Base-by-base conservation (phyloP, 1,139 yeast species). In the Blastobotrys proliferans region DNA sequence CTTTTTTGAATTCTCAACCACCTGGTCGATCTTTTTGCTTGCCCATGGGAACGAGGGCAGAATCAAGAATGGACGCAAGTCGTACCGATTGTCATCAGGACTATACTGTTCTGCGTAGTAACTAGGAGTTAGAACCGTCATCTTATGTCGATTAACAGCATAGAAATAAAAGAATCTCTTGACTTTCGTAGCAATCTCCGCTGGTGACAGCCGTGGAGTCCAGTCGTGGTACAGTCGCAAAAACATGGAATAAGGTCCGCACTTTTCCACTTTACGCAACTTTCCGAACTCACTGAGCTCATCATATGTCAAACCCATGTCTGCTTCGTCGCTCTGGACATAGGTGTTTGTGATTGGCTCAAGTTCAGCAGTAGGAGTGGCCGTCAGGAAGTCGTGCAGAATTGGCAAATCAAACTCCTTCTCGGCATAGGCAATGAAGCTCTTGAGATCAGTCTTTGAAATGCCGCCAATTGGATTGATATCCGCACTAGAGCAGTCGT, bases 61-160 rank as follows among this genome's bases (percentile, higher is more conserved):
- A 47, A 92, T 86, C 62, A 92, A 72, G 62, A 92, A 88, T 16
- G 98, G 99, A 52, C 99, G 74, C 58, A 94, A 71, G 62, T 92
- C 99, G 62, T 84, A 92, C 56, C 99, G 76, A 63, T 92, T 92
- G 62, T 92, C 99, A 64, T 92, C 99, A 1, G 98, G 97, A 1
- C 97, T 87, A 61, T 94, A 92, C 58, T 86, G 94, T 61, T 92
- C 99, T 0, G 98, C 98, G 57, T 92, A 98, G 59, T 92, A 94
- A 19, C 95, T 78, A 11, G 99, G 99, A 0, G 99, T 92, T 65
- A 90, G 74, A 14, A 94, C 90, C 0, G 98, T 92, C 81, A 87
- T 94, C 66, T 92, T 92, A 66, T 92, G 99, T 57, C 99, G 79
- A 64, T 92, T 92, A 45, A 92, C 77, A 5, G 97, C 96, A 63